phyloP scores from a whole-genome alignment of 371 early-diverging fungal genomes.

The Synchytrium microbalum region DNA sequence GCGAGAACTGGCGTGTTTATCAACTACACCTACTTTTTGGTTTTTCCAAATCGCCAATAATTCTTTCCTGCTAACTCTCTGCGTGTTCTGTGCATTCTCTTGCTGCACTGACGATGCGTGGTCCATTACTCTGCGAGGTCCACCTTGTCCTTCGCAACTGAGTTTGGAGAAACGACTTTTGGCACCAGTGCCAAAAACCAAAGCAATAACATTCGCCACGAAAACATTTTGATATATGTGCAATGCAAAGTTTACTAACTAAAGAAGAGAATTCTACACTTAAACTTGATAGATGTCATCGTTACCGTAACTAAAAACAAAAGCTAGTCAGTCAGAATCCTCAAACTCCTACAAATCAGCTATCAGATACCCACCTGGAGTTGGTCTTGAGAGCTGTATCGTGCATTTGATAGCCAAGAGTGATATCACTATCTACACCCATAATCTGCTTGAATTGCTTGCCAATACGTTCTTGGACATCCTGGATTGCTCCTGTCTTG shows the following conservation, averaged over 20 bases:
- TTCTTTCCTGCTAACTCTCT: too few relatives aligned
- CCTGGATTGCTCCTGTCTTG: constrained; percentile 58
- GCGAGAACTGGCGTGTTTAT: neutral
- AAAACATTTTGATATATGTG: too few relatives aligned
- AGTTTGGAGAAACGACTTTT: too few relatives aligned
- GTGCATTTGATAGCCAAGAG: neutral
- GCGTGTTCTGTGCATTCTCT: neutral
- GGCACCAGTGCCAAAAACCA: too few relatives aligned
- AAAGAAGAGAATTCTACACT: too few relatives aligned
- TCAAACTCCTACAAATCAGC: too few relatives aligned
- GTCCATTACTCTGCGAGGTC: too few relatives aligned
- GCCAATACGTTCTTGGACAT: constrained; percentile 14
- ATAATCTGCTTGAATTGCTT: neutral
- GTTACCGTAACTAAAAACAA: neutral
- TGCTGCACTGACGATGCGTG: too few relatives aligned
- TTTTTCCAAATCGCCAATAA: neutral
- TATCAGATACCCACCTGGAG: neutral
- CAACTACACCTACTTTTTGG: neutral
- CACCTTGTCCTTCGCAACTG: too few relatives aligned
- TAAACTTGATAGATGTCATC: neutral
- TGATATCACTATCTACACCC: neutral
- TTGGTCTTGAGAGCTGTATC: neutral
- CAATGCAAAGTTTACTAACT: too few relatives aligned
- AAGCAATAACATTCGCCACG: too few relatives aligned
- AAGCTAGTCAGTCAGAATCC: neutral